Evolutionary conservation across 352 stramenopile species (phyloP), one percentile per base, ranked within the genome.

Genomic region (Halophytophthora polymorphica): DNA sequence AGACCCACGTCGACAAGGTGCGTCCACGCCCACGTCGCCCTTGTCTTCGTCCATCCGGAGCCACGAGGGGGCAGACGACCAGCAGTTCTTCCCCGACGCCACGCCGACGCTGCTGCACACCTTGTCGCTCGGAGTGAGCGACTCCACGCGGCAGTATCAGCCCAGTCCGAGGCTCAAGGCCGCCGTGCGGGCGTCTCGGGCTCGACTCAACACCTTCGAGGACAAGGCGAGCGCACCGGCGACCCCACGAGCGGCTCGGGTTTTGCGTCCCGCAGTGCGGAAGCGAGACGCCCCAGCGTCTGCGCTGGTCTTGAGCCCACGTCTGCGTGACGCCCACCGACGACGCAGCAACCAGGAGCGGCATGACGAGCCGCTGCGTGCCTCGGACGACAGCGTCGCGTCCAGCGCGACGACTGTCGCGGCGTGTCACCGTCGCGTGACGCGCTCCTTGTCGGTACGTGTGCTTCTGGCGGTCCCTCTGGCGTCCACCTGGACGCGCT

Each of bases 351-450:
- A 19, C 44, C 19, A 38, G 29, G 39, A 47, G 19, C 55, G 67
- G 45, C 33, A 54, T 21, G 29, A 72, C 50, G 50, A 65, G n/a
- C 53, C 76, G 37, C 64, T 70, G 10, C 65, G 62, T 15, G 64
- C 50, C 3, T 77, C 65, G 13, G 70, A 64, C 5, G 63, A 72
- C 42, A 91, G 81, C 45, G 65, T 91, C n/a, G 48, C 61, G 25
- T 89, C 77, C 45, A 86, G 75, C 28, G 78, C 69, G 7, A 79
- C 67, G 6, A 92, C 81, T 0, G 53, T 81, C 7, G 51, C 72
- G 5, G 53, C 77, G 14, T 79, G 73, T 12, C 66, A 86, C 47
- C 81, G 81, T 2, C 72, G 78, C 17, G 58, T 85, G 10, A 79
- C 67, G 4, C 71, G 61, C 13, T 89, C 76, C 4, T 25, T 72